These are phyloP conservation scores for Amanita jacksonii DNA, from an alignment of 768 basidiomycete species.

Conservation along the genomic window DNA sequence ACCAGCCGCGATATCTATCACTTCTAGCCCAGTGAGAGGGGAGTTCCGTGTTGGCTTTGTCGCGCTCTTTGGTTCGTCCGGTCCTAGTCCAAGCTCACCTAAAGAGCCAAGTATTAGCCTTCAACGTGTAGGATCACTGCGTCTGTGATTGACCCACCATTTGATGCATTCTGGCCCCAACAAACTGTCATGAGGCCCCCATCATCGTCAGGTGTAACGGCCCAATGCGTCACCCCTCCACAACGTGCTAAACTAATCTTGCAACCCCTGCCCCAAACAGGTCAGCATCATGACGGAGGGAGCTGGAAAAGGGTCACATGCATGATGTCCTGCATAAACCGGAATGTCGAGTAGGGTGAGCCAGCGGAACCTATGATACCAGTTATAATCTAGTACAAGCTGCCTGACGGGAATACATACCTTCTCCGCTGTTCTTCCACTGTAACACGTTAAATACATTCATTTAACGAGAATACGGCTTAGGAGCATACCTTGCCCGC, in stretches of 20 bases:
- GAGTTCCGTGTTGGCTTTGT: constrained; percentile 71
- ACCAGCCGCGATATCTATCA: constrained; percentile 72
- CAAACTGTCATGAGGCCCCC: constrained; percentile 73
- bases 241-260: constrained; percentile 59
- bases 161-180: constrained; percentile 82
- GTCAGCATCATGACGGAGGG: constrained; percentile 6
- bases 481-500: constrained; percentile 52
- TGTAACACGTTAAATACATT: constrained; percentile 27
- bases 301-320: constrained; percentile 23
- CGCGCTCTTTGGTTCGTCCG: constrained; percentile 75
- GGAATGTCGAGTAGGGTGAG: constrained; percentile 82
- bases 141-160: constrained; percentile 32
- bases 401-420: constrained; percentile 23
- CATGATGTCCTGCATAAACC: constrained; percentile 83
- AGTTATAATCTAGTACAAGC: constrained; percentile 5
- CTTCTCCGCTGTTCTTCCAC: constrained; percentile 96
- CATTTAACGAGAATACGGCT: background rate
- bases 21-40: constrained; percentile 68
- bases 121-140: no score
- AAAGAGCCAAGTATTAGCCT: no score
- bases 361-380: constrained; percentile 64
- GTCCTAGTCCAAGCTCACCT: constrained; percentile 72
- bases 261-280: constrained; percentile 48
- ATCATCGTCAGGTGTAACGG: constrained; percentile 67
- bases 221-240: constrained; percentile 89